These are phyloP conservation scores for Spinacia oleracea DNA, from an alignment of 179 eudicot species.

Conservation along the genomic window DNA sequence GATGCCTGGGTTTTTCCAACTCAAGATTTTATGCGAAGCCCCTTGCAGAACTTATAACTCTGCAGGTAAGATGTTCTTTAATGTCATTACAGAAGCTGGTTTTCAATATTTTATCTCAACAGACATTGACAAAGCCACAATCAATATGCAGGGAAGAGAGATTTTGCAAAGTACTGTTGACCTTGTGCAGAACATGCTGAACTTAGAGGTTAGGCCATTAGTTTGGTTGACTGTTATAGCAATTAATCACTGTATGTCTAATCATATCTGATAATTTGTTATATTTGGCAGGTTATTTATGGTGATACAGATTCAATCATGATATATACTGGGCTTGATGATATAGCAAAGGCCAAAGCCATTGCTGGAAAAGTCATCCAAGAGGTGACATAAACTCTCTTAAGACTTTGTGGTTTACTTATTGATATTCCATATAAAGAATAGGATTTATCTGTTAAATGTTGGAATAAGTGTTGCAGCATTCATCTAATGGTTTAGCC, in stretches of 20 bases:
- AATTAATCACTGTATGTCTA: not conserved
- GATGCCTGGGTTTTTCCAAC: conserved; percentile 93
- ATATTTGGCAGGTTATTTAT: conserved; percentile 74
- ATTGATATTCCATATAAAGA: not conserved
- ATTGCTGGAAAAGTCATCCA: conserved; percentile 80
- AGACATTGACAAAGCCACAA: conserved; percentile 6
- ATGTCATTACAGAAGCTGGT: not conserved
- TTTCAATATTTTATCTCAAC: conserved; percentile 15
- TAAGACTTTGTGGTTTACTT: not conserved
- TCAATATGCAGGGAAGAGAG: conserved; percentile 81
- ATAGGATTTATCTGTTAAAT: not conserved
- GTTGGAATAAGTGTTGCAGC: not conserved
- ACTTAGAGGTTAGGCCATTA: conserved; percentile 69
- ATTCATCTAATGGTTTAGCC: not conserved
- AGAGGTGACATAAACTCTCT: conserved; percentile 53
- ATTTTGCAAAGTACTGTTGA: conserved; percentile 94
- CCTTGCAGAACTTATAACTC: conserved; percentile 87
- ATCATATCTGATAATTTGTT: conserved; percentile 7
- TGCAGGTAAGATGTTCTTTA: conserved; percentile 48
- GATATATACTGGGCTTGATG: conserved; percentile 98
- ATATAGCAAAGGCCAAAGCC: conserved; percentile 67
- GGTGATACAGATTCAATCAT: conserved; percentile 99
- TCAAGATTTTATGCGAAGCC: conserved; percentile 98
- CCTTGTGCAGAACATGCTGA: conserved; percentile 80
- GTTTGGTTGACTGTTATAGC: conserved; percentile 5